phyloP scores from a whole-genome alignment of 2,329 filamentous ascomycete genomes.

The Diaporthe capsici region DNA sequence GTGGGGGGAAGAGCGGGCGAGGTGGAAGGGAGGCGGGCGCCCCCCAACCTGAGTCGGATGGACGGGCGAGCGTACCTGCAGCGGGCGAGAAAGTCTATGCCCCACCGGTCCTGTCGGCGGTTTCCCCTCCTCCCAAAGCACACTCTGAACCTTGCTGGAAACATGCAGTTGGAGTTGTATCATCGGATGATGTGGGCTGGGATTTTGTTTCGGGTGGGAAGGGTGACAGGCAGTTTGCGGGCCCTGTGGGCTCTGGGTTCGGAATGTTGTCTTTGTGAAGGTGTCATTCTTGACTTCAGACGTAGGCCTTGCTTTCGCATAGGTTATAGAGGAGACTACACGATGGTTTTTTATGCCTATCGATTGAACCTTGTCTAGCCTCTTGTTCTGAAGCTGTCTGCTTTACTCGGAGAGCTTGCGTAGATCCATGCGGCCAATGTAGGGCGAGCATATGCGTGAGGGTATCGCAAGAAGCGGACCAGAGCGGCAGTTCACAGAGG shows the following conservation, averaged over 20 bases:
- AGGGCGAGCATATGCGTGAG: no score
- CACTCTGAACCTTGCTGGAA: background rate
- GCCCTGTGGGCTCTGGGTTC: background rate
- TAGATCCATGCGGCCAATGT: no score
- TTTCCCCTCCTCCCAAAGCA: background rate
- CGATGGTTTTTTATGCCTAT: no score
- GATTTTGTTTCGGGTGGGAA: background rate
- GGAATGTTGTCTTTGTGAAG: background rate
- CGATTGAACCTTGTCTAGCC: no score
- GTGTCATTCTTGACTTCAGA: background rate
- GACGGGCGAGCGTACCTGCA: constrained; percentile 12
- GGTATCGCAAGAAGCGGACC: no score
- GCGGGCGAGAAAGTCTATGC: constrained; percentile 3
- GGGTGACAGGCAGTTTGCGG: background rate
- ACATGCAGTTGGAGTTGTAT: background rate
- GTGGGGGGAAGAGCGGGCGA: background rate
- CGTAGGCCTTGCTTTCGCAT: background rate
- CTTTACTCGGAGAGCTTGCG: no score
- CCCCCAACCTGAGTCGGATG: background rate
- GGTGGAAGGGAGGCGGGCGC: background rate
- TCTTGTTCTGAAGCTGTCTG: no score
- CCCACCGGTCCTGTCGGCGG: background rate
- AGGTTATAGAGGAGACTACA: background rate
- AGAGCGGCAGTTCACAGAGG: no score
- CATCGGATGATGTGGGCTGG: constrained; percentile 5